Conservation (phyloP, 345 rosid genomes). For the Eucalyptus sp. region DNA sequence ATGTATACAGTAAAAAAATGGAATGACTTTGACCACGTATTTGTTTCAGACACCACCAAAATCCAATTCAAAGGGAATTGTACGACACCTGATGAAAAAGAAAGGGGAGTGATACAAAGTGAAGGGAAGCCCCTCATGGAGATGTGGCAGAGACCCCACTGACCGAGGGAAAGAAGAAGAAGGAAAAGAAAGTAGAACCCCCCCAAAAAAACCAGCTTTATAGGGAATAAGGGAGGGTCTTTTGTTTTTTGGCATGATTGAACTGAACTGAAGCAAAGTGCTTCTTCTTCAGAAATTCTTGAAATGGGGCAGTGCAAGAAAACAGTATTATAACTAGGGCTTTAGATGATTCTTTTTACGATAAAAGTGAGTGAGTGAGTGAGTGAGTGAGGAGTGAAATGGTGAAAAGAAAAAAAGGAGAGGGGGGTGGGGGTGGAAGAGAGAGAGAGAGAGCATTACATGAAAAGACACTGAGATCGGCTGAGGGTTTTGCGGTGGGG, state of each 20-base stretch:
- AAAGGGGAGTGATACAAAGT: slow-evolving; percentile 13
- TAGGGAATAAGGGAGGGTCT: slow-evolving; percentile 34
- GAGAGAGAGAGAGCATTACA: neutral
- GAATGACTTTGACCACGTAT: slow-evolving; percentile 16
- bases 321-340: neutral
- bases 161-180: neutral
- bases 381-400: neutral
- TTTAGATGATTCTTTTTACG: neutral
- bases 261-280: slow-evolving; percentile 14
- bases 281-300: neutral
- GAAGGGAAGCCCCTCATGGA: slow-evolving; percentile 11
- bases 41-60: neutral
- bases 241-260: slow-evolving; percentile 30
- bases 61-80: neutral
- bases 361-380: neutral
- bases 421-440: neutral
- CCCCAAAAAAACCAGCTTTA: slow-evolving; percentile 25
- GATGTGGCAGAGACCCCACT: slow-evolving; percentile 26
- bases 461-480: neutral
- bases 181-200: neutral
- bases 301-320: neutral
- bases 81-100: slow-evolving; percentile 1
- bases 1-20: slow-evolving; percentile 6
- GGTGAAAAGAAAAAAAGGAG: neutral
- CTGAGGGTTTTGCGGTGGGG: neutral